Evolutionary conservation across 345 rosid species (phyloP).

Genomic region (Zanthoxylum bungeanum): DNA sequence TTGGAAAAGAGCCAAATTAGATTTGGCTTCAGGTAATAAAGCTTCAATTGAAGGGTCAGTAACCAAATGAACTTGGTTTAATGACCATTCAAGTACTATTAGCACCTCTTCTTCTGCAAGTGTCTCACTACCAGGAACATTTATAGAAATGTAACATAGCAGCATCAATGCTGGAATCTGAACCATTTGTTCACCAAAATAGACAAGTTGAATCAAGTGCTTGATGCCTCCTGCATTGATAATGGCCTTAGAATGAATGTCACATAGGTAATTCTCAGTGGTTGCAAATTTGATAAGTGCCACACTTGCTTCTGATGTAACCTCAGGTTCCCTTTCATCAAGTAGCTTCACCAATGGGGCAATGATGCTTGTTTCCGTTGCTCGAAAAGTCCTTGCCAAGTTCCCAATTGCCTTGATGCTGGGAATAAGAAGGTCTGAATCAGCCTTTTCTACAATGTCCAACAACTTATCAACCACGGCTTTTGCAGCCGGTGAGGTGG

Average conservation of each 20-base stretch:
- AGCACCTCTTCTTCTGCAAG: conserved; percentile 71
- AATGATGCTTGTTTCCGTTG: conserved; percentile 58
- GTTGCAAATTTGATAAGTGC: conserved; percentile 63
- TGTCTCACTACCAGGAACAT: conserved; percentile 59
- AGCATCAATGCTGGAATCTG: conserved; percentile 57
- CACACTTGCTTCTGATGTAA: conserved; percentile 51
- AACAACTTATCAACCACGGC: conserved; percentile 69
- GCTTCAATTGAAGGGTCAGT: conserved; percentile 39
- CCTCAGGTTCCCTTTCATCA: conserved; percentile 58
- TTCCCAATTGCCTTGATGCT: conserved; percentile 65
- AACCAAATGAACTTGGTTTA: conserved; percentile 58
- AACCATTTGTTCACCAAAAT: conserved; percentile 64
- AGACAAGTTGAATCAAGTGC: conserved; percentile 56
- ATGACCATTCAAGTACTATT: conserved; percentile 69
- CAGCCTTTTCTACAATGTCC: conserved; percentile 45
- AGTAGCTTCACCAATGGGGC: conserved; percentile 65
- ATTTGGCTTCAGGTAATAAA: conserved; percentile 62
- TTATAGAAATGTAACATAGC: conserved; percentile 42
- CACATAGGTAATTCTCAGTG: conserved; percentile 55
- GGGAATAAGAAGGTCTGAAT: conserved; percentile 46
- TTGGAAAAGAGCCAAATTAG: conserved; percentile 68
- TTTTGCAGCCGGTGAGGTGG: conserved; percentile 65
- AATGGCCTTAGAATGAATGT: conserved; percentile 54
- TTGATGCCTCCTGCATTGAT: conserved; percentile 57
- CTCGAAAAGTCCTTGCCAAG: conserved; percentile 78